A percentile compares a stretch with the other conserved stretches of the same genome.
phyloP scores from a whole-genome alignment of 2,329 filamentous ascomycete species.

The Cercospora sp. region DNA sequence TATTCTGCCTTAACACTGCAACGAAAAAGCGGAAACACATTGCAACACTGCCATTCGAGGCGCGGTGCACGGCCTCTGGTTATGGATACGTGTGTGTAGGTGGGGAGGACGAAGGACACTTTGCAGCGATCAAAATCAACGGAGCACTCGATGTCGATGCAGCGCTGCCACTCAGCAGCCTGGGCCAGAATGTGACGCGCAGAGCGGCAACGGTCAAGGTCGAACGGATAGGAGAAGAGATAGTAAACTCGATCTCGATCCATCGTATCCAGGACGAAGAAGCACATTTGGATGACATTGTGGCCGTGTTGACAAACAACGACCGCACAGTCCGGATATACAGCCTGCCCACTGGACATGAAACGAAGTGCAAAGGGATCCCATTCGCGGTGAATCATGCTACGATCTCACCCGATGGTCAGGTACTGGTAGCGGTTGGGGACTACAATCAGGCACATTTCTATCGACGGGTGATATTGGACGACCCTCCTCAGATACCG shows the following conservation, averaged over 20 bases:
- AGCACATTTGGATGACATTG: conserved; percentile 50
- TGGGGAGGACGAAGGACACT: conserved; percentile 79
- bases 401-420: conserved; percentile 86
- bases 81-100: conserved; percentile 89
- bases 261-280: conserved; percentile 59
- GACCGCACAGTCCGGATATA: conserved; percentile 87
- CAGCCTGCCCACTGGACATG: conserved; percentile 66
- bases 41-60: conserved; percentile 64
- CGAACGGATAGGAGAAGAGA: conserved; percentile 61
- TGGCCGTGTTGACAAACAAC: conserved; percentile 85
- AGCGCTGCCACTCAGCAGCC: conserved; percentile 54
- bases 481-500: conserved; percentile 39
- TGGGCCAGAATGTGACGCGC: conserved; percentile 16
- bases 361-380: conserved; percentile 70
- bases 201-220: conserved; percentile 51
- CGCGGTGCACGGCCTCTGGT: conserved; percentile 84
- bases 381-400: conserved; percentile 90
- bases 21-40: conserved; percentile 71
- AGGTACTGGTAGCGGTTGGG: conserved; percentile 76
- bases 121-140: conserved; percentile 70
- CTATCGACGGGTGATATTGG: conserved; percentile 57
- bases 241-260: conserved; percentile 67
- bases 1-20: conserved; percentile 61
- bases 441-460: conserved; percentile 87
- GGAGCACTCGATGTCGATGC: conserved; percentile 56